Base-by-base conservation (phyloP, 345 rosid species). In the Raphanus raphanistrum region DNA sequence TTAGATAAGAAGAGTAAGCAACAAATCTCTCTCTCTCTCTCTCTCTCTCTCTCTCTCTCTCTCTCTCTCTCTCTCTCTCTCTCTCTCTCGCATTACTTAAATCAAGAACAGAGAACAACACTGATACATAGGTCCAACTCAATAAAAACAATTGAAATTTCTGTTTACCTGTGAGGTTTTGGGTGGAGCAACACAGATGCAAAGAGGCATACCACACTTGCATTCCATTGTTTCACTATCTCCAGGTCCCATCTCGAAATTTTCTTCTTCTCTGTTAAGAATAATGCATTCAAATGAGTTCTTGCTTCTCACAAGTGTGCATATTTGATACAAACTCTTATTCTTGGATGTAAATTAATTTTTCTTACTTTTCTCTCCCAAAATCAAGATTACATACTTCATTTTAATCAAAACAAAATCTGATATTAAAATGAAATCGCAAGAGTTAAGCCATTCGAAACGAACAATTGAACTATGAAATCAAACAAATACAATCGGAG, bases 121-220 rank as follows among this genome's bases (percentile, higher is more conserved):
- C n/a, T n/a, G n/a, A n/a, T n/a, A n/a, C n/a, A n/a, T n/a, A n/a
- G n/a, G n/a, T n/a, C n/a, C n/a, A n/a, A n/a, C 65, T 5, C 58
- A 52, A 54, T 52, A 10, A 17, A 16, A 15, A 2, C 57, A 52
- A 0, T 43, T 15, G 26, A 54, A 16, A 17, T 54, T 2, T 54
- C 4, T 7, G 29, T 55, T 54, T 80, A 90, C 92, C 83, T 74
- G 87, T 62, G 75, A 72, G 8, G 77, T 67, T 33, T 78, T 84
- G 4, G 85, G 68, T 64, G 90, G 86, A 77, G 94, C 87, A 73
- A 87, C 89, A 75, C 98, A 88, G 58, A 90, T 92, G 79, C 99
- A 95, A 16, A 95, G 81, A 77, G 99, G 99, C 99, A 95, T 91
- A 32, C 98, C 99, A 72, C 97, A 95, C 74, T 90, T 92, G 86